Evolutionary conservation across 2,329 filamentous ascomycete species (phyloP).

Genomic region (Acrocalymma vagum): DNA sequence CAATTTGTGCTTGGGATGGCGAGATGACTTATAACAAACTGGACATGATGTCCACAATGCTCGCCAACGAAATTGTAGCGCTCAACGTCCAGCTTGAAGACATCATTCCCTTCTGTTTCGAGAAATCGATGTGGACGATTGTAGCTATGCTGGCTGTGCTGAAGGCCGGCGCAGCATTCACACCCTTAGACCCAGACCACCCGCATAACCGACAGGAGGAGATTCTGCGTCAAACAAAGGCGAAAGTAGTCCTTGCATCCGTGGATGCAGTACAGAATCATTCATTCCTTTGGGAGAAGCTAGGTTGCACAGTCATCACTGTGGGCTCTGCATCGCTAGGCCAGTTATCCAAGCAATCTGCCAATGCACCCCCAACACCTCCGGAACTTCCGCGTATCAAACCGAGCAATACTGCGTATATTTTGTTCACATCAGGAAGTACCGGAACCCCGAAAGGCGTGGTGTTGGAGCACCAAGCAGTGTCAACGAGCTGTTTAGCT

Average conservation of each 20-base stretch:
- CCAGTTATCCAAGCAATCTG: no score
- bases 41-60: slow-evolving; percentile 1
- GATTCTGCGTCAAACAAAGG: slow-evolving; percentile 2
- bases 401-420: no score
- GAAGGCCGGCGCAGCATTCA: slow-evolving; percentile 53
- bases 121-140: slow-evolving; percentile 34
- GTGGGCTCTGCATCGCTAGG: no score
- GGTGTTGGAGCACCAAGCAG: slow-evolving; percentile 4
- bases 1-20: slow-evolving; percentile 16
- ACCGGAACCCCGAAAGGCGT: slow-evolving; percentile 81
- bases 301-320: no score
- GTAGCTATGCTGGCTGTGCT: slow-evolving; percentile 29
- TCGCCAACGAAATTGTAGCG: slow-evolving; percentile 9
- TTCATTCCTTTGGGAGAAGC: no score
- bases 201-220: slow-evolving; percentile 2
- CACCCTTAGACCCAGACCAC: slow-evolving; percentile 17
- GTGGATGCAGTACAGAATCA: no score
- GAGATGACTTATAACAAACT: slow-evolving; percentile 18
- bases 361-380: no score
- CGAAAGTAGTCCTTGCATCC: slow-evolving; percentile 3
- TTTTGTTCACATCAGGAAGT: slow-evolving; percentile 82
- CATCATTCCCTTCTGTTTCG: slow-evolving; percentile 23
- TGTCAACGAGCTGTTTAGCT: not conserved
- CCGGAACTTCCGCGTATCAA: no score
- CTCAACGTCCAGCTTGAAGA: slow-evolving; percentile 6